These are phyloP conservation scores for Colletotrichum lindemuthianum DNA, from an alignment of 2,329 filamentous ascomycete species.

Conservation along the genomic window DNA sequence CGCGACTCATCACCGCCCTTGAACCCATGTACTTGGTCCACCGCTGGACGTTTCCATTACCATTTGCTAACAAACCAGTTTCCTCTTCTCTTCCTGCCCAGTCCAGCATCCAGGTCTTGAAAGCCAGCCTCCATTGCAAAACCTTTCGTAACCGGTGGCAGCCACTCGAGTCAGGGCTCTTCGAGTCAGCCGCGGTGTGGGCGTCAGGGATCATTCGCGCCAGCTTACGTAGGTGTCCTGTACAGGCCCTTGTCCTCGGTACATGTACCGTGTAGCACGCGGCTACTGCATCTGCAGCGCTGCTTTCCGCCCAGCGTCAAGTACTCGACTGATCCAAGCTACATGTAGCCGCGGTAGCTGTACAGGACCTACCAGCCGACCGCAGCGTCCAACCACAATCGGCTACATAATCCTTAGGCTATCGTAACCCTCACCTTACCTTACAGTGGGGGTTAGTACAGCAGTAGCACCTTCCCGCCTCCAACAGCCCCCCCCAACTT, in stretches of 20 bases:
- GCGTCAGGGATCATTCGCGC: conserved; percentile 24
- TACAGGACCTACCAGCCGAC: conserved; percentile 5
- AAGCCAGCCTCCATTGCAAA: conserved; percentile 1
- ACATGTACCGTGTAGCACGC: no score
- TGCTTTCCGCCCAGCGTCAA: no score
- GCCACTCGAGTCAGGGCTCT: conserved; percentile 33
- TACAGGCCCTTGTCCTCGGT: no score
- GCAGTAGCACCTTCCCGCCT: no score
- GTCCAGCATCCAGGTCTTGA: conserved; percentile 4
- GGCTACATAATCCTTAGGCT: conserved; percentile 35
- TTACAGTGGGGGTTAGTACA: neutral
- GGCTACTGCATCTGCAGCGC: no score
- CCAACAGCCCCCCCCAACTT: conserved; percentile 13
- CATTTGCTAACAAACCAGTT: no score
- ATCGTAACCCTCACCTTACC: conserved; percentile 24
- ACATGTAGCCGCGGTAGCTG: no score
- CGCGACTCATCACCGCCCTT: no score
- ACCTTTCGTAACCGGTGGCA: conserved; percentile 3
- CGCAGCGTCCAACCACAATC: conserved; percentile 31
- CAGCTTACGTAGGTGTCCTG: conserved; percentile 2
- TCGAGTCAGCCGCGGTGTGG: conserved; percentile 34
- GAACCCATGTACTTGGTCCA: no score
- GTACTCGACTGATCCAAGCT: no score
- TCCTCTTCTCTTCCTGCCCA: neutral
- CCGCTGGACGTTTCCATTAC: no score